phyloP scores from a whole-genome alignment of 2,329 filamentous ascomycete genomes.

The Trichoderma sp. region DNA sequence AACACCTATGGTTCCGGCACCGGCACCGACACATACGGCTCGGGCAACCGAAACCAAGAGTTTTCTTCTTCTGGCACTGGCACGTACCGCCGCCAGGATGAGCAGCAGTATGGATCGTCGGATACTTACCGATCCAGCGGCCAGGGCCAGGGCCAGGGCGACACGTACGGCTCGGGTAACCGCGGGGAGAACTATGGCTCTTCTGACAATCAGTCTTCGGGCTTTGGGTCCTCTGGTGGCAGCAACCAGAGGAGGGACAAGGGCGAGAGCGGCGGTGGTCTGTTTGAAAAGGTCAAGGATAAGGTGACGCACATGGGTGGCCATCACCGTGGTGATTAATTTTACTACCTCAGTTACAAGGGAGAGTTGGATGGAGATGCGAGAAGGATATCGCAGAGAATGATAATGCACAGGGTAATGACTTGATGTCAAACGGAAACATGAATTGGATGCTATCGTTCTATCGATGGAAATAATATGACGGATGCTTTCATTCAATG shows the following conservation, averaged over 20 bases:
- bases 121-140: too few species aligned
- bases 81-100: too few species aligned
- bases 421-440: too few species aligned
- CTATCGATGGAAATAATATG: too few species aligned
- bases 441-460: too few species aligned
- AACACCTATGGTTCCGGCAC: constrained; percentile 28
- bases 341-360: constrained; percentile 43
- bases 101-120: too few species aligned
- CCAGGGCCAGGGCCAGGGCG: too few species aligned
- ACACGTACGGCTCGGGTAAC: constrained; percentile 27
- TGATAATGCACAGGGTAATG: too few species aligned
- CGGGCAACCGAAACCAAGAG: constrained; percentile 19
- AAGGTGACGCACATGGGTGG: constrained; percentile 53
- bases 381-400: too few species aligned
- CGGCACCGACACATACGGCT: constrained; percentile 28
- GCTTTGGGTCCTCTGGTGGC: constrained; percentile 24
- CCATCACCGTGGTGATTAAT: constrained; percentile 55
- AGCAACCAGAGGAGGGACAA: background rate
- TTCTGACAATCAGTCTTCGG: constrained; percentile 20
- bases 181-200: constrained; percentile 25
- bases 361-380: constrained; percentile 19
- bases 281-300: constrained; percentile 60
- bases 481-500: background rate
- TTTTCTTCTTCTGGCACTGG: background rate
- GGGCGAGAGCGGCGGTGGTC: constrained; percentile 39